Percentiles rank a stretch among this genome's conserved stretches.
These are phyloP conservation scores for Dipodascus geniculatus DNA, from an alignment of 805 yeast species.

Conservation along the genomic window DNA sequence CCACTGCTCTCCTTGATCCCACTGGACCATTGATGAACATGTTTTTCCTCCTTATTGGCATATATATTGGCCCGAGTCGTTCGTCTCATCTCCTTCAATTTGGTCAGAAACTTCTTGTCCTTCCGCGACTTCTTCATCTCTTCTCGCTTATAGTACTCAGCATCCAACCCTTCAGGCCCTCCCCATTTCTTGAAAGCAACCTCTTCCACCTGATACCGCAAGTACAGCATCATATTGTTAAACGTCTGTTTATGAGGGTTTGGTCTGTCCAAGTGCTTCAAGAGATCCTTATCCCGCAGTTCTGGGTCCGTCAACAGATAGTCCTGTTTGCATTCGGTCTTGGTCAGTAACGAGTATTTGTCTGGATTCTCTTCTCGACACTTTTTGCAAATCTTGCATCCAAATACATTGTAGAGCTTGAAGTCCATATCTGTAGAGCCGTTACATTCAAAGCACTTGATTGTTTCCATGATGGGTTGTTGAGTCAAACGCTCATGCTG, in stretches of 20 bases:
- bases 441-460: slow-evolving; percentile 70
- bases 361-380: slow-evolving; percentile 71
- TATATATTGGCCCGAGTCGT: slow-evolving; percentile 88
- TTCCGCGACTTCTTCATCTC: slow-evolving; percentile 55
- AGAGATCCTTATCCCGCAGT: slow-evolving; percentile 51
- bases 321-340: slow-evolving; percentile 91
- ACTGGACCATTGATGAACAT: slow-evolving; percentile 33
- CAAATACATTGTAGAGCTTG: slow-evolving; percentile 55
- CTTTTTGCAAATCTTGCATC: slow-evolving; percentile 62
- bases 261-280: slow-evolving; percentile 76
- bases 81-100: slow-evolving; percentile 76
- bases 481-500: slow-evolving; percentile 31
- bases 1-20: slow-evolving; percentile 30
- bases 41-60: slow-evolving; percentile 49
- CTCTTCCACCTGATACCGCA: slow-evolving; percentile 87
- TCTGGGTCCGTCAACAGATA: slow-evolving; percentile 92
- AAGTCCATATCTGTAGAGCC: slow-evolving; percentile 70
- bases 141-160: slow-evolving; percentile 85
- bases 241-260: slow-evolving; percentile 88
- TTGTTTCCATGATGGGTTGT: slow-evolving; percentile 45
- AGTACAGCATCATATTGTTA: slow-evolving; percentile 83
- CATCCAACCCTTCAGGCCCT: slow-evolving; percentile 73
- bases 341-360: slow-evolving; percentile 80
- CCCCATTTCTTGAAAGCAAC: slow-evolving; percentile 94
- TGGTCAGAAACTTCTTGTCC: slow-evolving; percentile 68